Evolutionary conservation across 805 yeast species (phyloP), one percentile per base, ranked within the genome.

Genomic region (Candida dendrica): DNA sequence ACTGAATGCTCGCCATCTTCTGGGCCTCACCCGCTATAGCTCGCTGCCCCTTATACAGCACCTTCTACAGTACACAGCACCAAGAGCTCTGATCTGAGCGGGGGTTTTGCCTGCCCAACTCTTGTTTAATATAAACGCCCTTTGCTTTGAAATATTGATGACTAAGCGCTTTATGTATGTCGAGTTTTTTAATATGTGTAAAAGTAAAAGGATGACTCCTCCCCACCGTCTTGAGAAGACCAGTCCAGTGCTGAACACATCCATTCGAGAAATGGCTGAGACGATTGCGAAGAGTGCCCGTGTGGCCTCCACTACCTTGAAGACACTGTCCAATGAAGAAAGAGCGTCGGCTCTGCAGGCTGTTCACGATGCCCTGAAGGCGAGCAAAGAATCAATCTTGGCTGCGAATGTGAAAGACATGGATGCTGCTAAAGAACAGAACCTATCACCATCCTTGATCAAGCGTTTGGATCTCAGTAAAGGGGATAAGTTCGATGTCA

Each of bases 401-500:
- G 68, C 59, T 32, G 95, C 95, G 17, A 93, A 93, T 63, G 64
- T 70, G 49, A 55, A 71, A 37, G 99, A 93, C 62, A 69, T 93
- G 71, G 76, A 75, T 37, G 72, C 71, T 26, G 96, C 96, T 1
- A 65, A 63, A 32, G 60, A 67, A n/a, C 70, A 75, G 37, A 74
- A 78, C 6, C 64, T 91, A 27, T 71, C 93, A 1, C 63, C 79
- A 0, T 76, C 97, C 1, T 67, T 93, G 51, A 68, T 90, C 40
- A 90, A 87, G 58, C 73, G 99, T 52, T 70, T 93, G 14, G 98
- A 95, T 59, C 69, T 93, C 33, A 74, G 85, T 37, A 77, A 74
- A 47, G 79, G 82, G 41, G 96, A 84, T 45, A 93, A 95, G 62
- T 93, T 77, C 56, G 98, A 90, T 48, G 69, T 85, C 22, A 93